Evolutionary conservation across 2,329 filamentous ascomycete species (phyloP).

Genomic region (Thielaviopsis ethacetica): DNA sequence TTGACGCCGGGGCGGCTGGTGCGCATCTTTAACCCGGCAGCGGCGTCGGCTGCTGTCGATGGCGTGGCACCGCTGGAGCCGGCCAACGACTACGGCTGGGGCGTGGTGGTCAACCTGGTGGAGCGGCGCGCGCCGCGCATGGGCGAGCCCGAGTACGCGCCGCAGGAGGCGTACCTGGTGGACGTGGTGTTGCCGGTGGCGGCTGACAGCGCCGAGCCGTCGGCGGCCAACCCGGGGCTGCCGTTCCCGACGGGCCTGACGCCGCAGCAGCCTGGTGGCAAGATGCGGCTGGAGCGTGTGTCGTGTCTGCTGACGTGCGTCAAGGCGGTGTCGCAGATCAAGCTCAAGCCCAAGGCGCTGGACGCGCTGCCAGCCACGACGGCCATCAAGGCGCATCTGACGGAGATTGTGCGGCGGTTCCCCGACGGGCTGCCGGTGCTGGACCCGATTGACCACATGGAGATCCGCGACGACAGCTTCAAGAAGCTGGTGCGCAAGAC

Average conservation of each 20-base stretch:
- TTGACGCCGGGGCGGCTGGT: constrained; percentile 78
- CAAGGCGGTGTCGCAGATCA: constrained; percentile 67
- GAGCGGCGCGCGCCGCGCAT: constrained; percentile 49
- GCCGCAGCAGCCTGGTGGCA: constrained; percentile 44
- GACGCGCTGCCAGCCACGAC: constrained; percentile 6
- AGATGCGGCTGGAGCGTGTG: constrained; percentile 62
- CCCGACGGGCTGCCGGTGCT: constrained; percentile 79
- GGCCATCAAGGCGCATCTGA: constrained; percentile 51
- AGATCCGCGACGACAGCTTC: constrained; percentile 80
- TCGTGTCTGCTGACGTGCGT: constrained; percentile 77
- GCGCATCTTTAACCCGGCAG: constrained; percentile 54
- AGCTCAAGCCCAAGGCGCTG: constrained; percentile 30
- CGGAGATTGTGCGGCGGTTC: constrained; percentile 73
- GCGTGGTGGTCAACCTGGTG: constrained; percentile 62
- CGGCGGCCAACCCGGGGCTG: constrained; percentile 25
- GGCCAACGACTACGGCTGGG: constrained; percentile 72
- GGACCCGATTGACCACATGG: constrained; percentile 93
- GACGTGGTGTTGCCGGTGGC: constrained; percentile 59
- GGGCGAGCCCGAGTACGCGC: constrained; percentile 48
- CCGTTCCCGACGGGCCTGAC: constrained; percentile 46
- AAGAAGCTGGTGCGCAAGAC: constrained; percentile 91
- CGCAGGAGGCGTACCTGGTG: constrained; percentile 65
- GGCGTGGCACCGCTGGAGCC: too few relatives aligned
- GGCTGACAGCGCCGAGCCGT: constrained; percentile 24
- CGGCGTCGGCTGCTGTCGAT: neutral